Percentiles rank a stretch among this genome's conserved stretches.
These are phyloP conservation scores for Panaeolus papilionaceus DNA, from an alignment of 768 basidiomycete genomes.

Conservation along the genomic window DNA sequence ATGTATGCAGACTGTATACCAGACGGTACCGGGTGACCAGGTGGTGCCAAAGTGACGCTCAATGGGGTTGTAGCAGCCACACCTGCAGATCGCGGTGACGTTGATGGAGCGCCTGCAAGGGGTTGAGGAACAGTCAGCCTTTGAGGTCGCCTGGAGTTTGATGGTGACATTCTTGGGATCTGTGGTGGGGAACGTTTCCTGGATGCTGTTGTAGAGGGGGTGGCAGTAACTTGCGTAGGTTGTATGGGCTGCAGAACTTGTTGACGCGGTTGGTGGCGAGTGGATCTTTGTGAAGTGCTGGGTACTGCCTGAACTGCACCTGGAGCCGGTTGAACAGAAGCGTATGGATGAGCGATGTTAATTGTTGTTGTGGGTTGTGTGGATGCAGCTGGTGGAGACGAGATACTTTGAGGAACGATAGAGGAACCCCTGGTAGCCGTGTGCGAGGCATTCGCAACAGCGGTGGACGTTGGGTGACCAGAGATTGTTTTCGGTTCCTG, in stretches of 20 bases:
- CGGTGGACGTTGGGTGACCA: background rate
- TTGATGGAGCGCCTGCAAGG: slow-evolving; percentile 1
- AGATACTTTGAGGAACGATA: background rate
- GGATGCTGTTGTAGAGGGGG: background rate
- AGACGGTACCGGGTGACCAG: background rate
- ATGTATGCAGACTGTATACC: background rate
- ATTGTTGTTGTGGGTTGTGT: background rate
- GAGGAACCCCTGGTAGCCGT: background rate
- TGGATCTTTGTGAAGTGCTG: background rate
- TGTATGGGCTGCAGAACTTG: background rate
- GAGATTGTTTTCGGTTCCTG: background rate
- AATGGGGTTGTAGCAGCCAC: background rate
- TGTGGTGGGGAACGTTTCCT: background rate
- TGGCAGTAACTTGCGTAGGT: background rate
- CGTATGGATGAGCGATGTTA: background rate
- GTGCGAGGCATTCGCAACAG: background rate
- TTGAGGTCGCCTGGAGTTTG: background rate
- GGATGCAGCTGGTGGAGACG: background rate
- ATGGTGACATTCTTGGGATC: background rate
- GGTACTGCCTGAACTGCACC: background rate
- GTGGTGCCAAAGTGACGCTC: background rate
- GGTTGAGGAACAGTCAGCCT: background rate
- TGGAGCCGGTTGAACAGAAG: background rate
- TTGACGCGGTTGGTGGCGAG: background rate
- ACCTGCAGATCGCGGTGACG: slow-evolving; percentile 11